Evolutionary conservation across 192 early-diverging fungal species (phyloP), one percentile per base, ranked within the genome.

Genomic region (Entomortierella beljakovae): DNA sequence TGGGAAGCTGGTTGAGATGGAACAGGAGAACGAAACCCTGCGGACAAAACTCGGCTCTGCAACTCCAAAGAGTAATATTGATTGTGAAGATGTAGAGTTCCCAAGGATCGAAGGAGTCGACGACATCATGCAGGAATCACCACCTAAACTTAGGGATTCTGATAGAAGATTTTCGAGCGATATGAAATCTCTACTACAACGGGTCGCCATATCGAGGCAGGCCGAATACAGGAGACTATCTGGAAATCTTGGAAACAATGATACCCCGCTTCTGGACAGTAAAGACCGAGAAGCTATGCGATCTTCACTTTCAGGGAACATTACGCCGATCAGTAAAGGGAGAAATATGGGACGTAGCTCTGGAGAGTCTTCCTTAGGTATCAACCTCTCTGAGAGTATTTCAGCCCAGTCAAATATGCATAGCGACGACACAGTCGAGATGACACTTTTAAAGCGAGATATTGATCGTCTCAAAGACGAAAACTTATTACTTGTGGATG

Each of bases 161-260:
- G 67, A 79, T 50, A 37, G 75, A 6, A 56, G 75, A 5, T 79
- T 79, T 56, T 79, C 75, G 20, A 79, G 75, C 28, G 75, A 79
- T 32, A 69, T 79, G 54, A 79, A 79, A 16, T 79, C 75, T 22
- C 51, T 79, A 15, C 59, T 79, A 18, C 75, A 79, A 25, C 61
- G 75, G 11, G 75, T 79, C 6, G 64, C 62, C 48, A 69, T 70
- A 33, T 54, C 55, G 2, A 53, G 75, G 10, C 67, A 79, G 25
- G 75, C 75, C 3, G 75, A 79, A 40, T 79, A 79, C 51, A 67
- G 75, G 1, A 37, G 75, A 40, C 50, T 79, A 2, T 79, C 75
- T 8, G 75, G 75, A 0, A 79, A 70, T 42, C 46, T 70, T n/a
- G 56, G 55, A 31, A 64, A 43, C 16, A 31, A 61, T 1, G 62